phyloP scores from a whole-genome alignment of 345 rosid species.

The Populus ilicifolia region DNA sequence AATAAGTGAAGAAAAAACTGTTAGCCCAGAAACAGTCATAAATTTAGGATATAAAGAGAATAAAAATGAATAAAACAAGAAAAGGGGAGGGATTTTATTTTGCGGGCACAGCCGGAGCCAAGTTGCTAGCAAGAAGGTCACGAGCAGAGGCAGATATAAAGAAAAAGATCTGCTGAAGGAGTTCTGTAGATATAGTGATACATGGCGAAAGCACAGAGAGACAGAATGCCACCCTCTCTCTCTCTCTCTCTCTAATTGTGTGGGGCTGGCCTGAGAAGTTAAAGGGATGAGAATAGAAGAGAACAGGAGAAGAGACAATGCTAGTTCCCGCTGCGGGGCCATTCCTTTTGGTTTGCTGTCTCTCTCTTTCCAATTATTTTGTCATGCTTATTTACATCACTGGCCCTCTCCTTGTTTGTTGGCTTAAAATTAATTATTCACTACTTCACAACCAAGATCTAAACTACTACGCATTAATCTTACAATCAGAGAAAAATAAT shows the following conservation, averaged over 20 bases:
- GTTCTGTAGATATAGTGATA: background rate
- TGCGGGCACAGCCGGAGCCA: background rate
- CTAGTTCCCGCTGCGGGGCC: conserved; percentile 35
- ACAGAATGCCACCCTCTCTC: background rate
- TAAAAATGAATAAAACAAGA: background rate
- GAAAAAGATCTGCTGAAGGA: conserved; percentile 20
- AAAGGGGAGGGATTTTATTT: too few relatives aligned
- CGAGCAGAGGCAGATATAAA: conserved; percentile 5
- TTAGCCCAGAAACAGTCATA: background rate
- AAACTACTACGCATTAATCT: background rate
- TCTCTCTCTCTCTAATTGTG: background rate
- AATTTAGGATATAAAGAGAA: background rate
- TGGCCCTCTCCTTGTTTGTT: background rate
- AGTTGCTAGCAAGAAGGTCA: conserved; percentile 9
- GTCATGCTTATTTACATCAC: conserved; percentile 9
- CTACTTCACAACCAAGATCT: background rate
- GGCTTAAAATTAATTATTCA: background rate
- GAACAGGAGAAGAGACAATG: conserved; percentile 50
- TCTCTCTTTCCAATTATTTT: conserved; percentile 23
- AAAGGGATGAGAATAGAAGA: background rate
- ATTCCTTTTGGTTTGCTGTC: background rate
- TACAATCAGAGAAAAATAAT: too few relatives aligned
- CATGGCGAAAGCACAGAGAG: background rate
- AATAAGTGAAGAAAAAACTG: conserved; percentile 10
- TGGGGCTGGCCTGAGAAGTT: conserved; percentile 5